Evolutionary conservation across 495 filamentous ascomycete genomes (phyloP).

Genomic region (Trichocladium uniseriatum): DNA sequence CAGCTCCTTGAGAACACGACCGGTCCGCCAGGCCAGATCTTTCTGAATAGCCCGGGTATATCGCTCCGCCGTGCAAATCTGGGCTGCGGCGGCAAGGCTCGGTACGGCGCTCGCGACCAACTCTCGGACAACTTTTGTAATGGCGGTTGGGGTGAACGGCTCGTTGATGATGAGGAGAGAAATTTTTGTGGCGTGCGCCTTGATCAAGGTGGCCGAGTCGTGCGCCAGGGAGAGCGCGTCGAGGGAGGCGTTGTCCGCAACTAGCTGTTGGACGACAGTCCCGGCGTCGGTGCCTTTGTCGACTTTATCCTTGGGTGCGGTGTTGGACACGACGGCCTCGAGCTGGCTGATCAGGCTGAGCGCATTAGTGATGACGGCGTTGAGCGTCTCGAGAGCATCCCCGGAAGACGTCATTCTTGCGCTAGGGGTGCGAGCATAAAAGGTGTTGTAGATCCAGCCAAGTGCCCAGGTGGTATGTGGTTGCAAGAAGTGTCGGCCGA

Average conservation of each 20-base stretch:
- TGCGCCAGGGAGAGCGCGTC: conserved; percentile 50
- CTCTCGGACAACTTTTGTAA: conserved; percentile 55
- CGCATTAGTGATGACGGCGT: conserved; percentile 16
- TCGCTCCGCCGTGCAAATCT: conserved; percentile 48
- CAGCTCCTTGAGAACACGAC: conserved; percentile 40
- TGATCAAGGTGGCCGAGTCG: conserved; percentile 56
- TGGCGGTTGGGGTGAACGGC: conserved; percentile 72
- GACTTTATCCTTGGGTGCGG: conserved; percentile 14
- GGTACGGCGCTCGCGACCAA: conserved; percentile 58
- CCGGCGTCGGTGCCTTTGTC: not conserved
- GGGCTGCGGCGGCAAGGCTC: conserved; percentile 56
- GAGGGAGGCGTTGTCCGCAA: conserved; percentile 8
- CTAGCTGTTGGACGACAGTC: not conserved
- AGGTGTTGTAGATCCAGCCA: too few species aligned
- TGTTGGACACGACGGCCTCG: conserved; percentile 25
- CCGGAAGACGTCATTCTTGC: conserved; percentile 15
- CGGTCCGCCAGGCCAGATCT: conserved; percentile 43
- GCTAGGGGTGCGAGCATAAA: too few species aligned
- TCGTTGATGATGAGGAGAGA: conserved; percentile 74
- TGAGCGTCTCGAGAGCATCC: conserved; percentile 17
- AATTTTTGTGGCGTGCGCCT: conserved; percentile 76
- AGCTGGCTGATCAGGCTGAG: conserved; percentile 29
- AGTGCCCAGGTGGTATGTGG: too few species aligned
- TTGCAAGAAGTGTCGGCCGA: too few species aligned
- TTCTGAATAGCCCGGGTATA: conserved; percentile 51